Percentiles rank a stretch among this genome's conserved stretches.
Evolutionary conservation across 345 rosid genomes (phyloP).

Genomic region (Pugionium dolabratum): DNA sequence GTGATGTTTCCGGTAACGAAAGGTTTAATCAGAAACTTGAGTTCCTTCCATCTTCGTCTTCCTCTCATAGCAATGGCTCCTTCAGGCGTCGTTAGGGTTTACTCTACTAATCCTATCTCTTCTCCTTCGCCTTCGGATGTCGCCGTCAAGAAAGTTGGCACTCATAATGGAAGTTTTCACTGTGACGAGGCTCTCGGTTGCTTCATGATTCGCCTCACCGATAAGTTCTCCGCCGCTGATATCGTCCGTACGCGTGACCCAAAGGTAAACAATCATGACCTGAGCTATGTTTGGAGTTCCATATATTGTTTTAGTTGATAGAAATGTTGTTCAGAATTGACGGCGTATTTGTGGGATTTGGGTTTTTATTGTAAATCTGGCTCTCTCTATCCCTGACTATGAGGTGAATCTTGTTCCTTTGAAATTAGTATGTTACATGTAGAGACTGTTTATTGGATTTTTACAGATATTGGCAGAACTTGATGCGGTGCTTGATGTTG

Average conservation of each 20-base stretch:
- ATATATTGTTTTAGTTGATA: too few relatives aligned
- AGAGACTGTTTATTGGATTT: background rate
- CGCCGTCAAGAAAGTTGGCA: slow-evolving; percentile 74
- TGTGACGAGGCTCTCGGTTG: slow-evolving; percentile 99
- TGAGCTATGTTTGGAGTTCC: too few relatives aligned
- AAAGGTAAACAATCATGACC: slow-evolving; percentile 64
- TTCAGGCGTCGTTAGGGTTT: slow-evolving; percentile 47
- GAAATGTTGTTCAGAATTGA: too few relatives aligned
- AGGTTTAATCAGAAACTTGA: slow-evolving; percentile 52
- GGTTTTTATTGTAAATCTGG: too few relatives aligned
- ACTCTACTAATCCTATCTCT: slow-evolving; percentile 55
- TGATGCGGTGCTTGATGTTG: slow-evolving; percentile 96
- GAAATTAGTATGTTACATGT: too few relatives aligned
- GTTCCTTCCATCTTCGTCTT: slow-evolving; percentile 33
- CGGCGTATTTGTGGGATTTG: too few relatives aligned
- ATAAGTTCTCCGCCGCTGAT: slow-evolving; percentile 71
- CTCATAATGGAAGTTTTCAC: slow-evolving; percentile 95
- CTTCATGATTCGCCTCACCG: slow-evolving; percentile 94
- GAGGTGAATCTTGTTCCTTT: too few relatives aligned
- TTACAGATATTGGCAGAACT: slow-evolving; percentile 75
- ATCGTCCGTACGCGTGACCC: slow-evolving; percentile 85
- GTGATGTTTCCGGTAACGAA: slow-evolving; percentile 42
- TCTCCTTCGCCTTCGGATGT: slow-evolving; percentile 42
- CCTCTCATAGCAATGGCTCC: slow-evolving; percentile 49
- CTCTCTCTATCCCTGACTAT: too few relatives aligned